A percentile compares a stretch with the other conserved stretches of the same genome.
These are phyloP conservation scores for Kwoniella botswanensis DNA, from an alignment of 768 basidiomycete genomes.

Conservation along the genomic window DNA sequence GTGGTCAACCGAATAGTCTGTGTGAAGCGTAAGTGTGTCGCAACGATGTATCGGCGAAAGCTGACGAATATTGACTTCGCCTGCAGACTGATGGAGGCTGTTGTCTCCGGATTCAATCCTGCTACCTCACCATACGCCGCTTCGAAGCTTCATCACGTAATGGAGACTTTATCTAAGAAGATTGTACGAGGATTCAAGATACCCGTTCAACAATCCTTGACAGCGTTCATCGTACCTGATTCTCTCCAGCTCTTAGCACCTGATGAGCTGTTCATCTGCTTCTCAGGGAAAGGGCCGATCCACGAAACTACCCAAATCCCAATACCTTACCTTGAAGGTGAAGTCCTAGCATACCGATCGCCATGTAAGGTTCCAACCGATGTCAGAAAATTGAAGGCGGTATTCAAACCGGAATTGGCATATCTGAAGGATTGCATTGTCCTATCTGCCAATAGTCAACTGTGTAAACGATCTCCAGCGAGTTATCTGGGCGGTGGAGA, in stretches of 20 bases:
- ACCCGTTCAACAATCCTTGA: slow-evolving; percentile 35
- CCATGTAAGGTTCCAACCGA: slow-evolving; percentile 53
- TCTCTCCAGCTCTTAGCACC: slow-evolving; percentile 30
- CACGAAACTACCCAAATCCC: slow-evolving; percentile 35
- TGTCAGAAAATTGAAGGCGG: slow-evolving; percentile 43
- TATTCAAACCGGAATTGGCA: slow-evolving; percentile 39
- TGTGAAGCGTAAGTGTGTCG: slow-evolving; percentile 40
- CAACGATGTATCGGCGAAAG: not conserved
- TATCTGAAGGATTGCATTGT: slow-evolving; percentile 48
- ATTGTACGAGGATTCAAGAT: slow-evolving; percentile 34
- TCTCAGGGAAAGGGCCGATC: slow-evolving; percentile 28
- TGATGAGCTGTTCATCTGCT: slow-evolving; percentile 41
- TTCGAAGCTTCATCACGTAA: slow-evolving; percentile 34
- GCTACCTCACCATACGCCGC: slow-evolving; percentile 29
- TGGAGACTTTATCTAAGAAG: slow-evolving; percentile 22
- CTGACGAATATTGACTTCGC: not conserved
- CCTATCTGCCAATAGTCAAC: slow-evolving; percentile 35
- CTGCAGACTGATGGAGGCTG: slow-evolving; percentile 31
- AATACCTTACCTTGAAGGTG: slow-evolving; percentile 32
- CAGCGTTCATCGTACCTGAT: slow-evolving; percentile 50
- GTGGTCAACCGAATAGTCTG: slow-evolving; percentile 36
- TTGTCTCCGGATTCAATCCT: slow-evolving; percentile 40
- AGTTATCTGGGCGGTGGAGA: slow-evolving; percentile 48
- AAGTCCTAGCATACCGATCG: slow-evolving; percentile 39
- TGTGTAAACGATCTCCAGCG: slow-evolving; percentile 43